Conservation (phyloP, 306 rosid genomes). For the Acacia melanoxylon region DNA sequence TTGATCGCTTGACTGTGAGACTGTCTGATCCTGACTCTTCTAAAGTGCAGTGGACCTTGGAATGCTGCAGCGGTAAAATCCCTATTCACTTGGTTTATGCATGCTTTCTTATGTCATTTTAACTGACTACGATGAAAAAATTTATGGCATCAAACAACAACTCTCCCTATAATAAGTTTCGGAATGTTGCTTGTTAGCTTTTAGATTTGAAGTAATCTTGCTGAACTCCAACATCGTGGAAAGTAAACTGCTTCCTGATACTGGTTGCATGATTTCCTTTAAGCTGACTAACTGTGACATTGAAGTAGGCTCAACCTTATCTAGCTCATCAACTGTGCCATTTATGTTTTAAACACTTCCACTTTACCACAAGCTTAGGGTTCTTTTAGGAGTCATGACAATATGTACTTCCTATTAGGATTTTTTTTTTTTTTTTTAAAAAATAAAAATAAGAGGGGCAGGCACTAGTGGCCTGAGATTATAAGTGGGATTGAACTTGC, state of each 20-base stretch:
- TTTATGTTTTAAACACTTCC: not conserved
- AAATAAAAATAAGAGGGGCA: no score
- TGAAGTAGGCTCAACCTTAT: slow-evolving; percentile 10
- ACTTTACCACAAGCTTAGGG: not conserved
- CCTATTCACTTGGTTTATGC: not conserved
- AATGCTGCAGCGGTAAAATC: slow-evolving; percentile 69
- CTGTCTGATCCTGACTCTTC: slow-evolving; percentile 70
- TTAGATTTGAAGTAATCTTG: slow-evolving; percentile 5
- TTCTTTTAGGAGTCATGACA: not conserved
- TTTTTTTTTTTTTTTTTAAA: not conserved
- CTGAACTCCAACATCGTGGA: not conserved
- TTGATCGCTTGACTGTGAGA: slow-evolving; percentile 69
- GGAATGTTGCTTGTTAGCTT: not conserved
- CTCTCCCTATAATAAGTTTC: not conserved
- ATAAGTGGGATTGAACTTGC: no score
- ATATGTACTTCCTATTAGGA: not conserved
- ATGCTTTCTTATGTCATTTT: slow-evolving; percentile 16
- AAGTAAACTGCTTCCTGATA: slow-evolving; percentile 2
- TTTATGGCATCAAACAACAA: not conserved
- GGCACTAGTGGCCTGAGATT: no score
- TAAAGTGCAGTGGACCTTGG: slow-evolving; percentile 80
- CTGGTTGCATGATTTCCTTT: not conserved
- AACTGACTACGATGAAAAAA: not conserved
- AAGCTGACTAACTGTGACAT: not conserved
- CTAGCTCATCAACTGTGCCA: not conserved